These are phyloP conservation scores for Sugiyamaella marilandica DNA, from an alignment of 805 yeast genomes.

Conservation along the genomic window DNA sequence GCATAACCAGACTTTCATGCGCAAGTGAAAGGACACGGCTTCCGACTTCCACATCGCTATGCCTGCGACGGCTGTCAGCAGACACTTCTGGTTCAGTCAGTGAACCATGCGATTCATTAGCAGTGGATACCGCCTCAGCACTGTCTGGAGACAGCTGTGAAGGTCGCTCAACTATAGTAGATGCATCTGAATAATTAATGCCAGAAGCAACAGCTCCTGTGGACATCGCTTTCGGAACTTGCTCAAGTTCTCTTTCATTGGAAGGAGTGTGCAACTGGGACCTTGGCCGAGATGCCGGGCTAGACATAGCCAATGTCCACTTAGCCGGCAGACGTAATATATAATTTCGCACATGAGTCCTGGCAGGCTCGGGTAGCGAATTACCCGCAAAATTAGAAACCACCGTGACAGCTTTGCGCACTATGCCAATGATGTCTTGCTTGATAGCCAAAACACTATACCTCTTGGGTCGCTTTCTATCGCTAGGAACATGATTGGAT, in stretches of 20 bases:
- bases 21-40: slow-evolving; percentile 78
- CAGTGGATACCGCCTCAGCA: neutral
- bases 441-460: slow-evolving; percentile 43
- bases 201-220: neutral
- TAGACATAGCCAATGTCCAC: slow-evolving; percentile 50
- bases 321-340: slow-evolving; percentile 69
- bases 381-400: slow-evolving; percentile 81
- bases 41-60: slow-evolving; percentile 38
- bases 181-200: neutral
- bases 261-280: slow-evolving; percentile 6
- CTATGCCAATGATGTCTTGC: slow-evolving; percentile 80
- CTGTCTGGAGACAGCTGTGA: neutral
- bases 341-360: slow-evolving; percentile 74
- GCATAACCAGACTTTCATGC: slow-evolving; percentile 84
- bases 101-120: neutral
- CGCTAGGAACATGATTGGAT: slow-evolving; percentile 34
- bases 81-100: neutral
- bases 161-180: neutral
- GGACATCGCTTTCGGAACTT: too few species aligned
- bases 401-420: slow-evolving; percentile 79
- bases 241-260: neutral
- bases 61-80: neutral
- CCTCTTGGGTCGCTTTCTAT: slow-evolving; percentile 23
- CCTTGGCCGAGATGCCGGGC: slow-evolving; percentile 4
- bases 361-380: slow-evolving; percentile 70